Percentiles rank a stretch among this genome's conserved stretches.
Conservation (phyloP, 495 filamentous ascomycete genomes). For the Coniosporium apollinis region DNA sequence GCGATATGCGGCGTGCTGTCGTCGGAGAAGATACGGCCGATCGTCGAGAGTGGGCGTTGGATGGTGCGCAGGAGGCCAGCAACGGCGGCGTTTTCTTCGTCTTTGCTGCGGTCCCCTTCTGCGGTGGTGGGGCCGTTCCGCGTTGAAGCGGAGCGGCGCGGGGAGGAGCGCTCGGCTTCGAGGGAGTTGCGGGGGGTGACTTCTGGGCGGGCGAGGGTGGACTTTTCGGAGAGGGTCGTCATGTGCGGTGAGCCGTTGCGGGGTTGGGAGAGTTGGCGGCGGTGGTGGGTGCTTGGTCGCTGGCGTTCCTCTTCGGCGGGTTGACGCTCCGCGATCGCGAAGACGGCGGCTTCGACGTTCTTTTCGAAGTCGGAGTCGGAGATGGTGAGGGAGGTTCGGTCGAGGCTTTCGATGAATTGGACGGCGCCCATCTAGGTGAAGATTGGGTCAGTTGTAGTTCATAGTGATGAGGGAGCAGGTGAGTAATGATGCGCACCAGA, state of each 20-base stretch:
- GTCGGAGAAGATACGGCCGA: slow-evolving; percentile 95
- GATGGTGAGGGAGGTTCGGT: slow-evolving; percentile 84
- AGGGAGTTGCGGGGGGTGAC: slow-evolving; percentile 36
- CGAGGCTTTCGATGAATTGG: slow-evolving; percentile 91
- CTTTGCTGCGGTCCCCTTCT: slow-evolving; percentile 23
- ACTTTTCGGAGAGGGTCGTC: slow-evolving; percentile 40
- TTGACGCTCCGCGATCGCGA: slow-evolving; percentile 86
- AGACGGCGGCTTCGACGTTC: slow-evolving; percentile 89
- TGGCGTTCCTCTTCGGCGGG: slow-evolving; percentile 27
- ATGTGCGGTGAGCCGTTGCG: slow-evolving; percentile 20
- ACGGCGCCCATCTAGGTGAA: slow-evolving; percentile 67
- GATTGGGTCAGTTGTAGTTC: background rate
- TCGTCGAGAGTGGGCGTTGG: slow-evolving; percentile 77
- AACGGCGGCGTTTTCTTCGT: slow-evolving; percentile 64
- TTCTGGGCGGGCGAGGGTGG: slow-evolving; percentile 34
- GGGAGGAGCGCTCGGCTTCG: slow-evolving; percentile 36
- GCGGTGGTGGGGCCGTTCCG: slow-evolving; percentile 11
- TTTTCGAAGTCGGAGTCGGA: slow-evolving; percentile 88
- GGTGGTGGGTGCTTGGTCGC: slow-evolving; percentile 2
- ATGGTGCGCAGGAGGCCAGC: slow-evolving; percentile 79
- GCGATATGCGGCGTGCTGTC: slow-evolving; percentile 26
- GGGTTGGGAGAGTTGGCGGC: slow-evolving; percentile 21
- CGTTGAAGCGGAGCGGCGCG: slow-evolving; percentile 23
- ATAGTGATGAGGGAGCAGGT: background rate
- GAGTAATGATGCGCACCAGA: slow-evolving; percentile 39